Evolutionary conservation across 2,329 filamentous ascomycete species (phyloP).

Genomic region (Beauveria medogensis): DNA sequence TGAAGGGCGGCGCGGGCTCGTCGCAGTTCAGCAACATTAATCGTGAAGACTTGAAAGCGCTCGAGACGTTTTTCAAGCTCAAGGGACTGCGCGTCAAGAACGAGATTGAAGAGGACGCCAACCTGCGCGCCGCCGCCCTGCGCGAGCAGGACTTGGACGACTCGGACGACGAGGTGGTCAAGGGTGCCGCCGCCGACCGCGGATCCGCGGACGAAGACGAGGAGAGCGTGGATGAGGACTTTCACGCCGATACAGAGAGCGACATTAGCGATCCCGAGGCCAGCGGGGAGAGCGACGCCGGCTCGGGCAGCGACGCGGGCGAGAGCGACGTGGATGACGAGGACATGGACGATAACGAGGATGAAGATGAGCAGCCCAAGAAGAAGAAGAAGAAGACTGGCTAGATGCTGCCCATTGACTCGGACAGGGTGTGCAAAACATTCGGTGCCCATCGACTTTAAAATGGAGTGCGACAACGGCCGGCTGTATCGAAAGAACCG

Average conservation of each 20-base stretch:
- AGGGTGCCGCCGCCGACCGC: conserved; percentile 59
- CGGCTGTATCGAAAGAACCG: not conserved
- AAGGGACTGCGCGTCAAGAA: conserved; percentile 97
- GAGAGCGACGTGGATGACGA: conserved; percentile 41
- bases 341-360: conserved; percentile 33
- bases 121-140: conserved; percentile 70
- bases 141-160: conserved; percentile 75
- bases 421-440: not conserved
- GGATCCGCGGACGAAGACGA: conserved; percentile 94
- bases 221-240: conserved; percentile 93
- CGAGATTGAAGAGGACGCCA: conserved; percentile 92
- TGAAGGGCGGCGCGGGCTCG: conserved; percentile 81
- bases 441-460: not conserved
- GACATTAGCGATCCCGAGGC: conserved; percentile 97
- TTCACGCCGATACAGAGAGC: conserved; percentile 82
- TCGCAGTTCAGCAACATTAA: conserved; percentile 99
- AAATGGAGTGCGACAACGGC: no score
- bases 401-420: conserved; percentile 12
- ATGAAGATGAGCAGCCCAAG: conserved; percentile 38
- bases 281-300: conserved; percentile 60
- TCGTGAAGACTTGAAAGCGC: conserved; percentile 88
- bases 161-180: conserved; percentile 73
- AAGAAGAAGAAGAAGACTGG: conserved; percentile 44
- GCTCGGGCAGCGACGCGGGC: conserved; percentile 48
- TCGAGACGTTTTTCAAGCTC: conserved; percentile 96